These are phyloP conservation scores for Physcia stellaris DNA, from an alignment of 495 filamentous ascomycete genomes.

Conservation along the genomic window DNA sequence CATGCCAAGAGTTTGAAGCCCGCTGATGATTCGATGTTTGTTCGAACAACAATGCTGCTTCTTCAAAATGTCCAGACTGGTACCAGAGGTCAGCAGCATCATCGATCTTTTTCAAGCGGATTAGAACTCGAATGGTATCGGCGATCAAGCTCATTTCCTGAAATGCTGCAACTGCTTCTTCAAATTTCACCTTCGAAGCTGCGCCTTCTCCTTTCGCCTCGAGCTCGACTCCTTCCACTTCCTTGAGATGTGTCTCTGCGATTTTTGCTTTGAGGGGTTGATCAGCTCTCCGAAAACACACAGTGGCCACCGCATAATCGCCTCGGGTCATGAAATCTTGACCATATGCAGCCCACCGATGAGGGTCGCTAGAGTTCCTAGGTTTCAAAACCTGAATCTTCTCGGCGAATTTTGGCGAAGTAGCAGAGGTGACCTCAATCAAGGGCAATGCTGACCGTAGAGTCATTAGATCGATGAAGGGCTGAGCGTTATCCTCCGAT, in stretches of 20 bases:
- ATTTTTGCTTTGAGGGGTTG: background rate
- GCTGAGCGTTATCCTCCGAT: background rate
- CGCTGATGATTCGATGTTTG: slow-evolving; percentile 3
- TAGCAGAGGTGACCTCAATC: slow-evolving; percentile 4
- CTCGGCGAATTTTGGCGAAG: too few species aligned
- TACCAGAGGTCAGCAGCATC: background rate
- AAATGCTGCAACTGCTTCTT: background rate
- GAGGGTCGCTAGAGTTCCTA: background rate
- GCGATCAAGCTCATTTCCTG: background rate
- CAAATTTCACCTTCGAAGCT: background rate
- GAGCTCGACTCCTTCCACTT: background rate
- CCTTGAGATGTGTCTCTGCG: background rate
- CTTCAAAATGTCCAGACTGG: slow-evolving; percentile 2
- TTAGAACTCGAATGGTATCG: too few species aligned
- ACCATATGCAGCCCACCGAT: background rate
- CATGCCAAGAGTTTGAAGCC: slow-evolving; percentile 13
- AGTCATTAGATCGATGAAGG: slow-evolving; percentile 11
- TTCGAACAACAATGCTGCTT: slow-evolving; percentile 14
- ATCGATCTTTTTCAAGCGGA: background rate
- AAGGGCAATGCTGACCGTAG: background rate
- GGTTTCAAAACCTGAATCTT: too few species aligned
- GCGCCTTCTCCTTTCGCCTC: background rate
- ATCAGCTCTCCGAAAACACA: background rate
- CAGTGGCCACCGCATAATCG: background rate
- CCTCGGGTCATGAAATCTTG: background rate